Base-by-base conservation (phyloP, 306 rosid genomes). In the Malus fusca region DNA sequence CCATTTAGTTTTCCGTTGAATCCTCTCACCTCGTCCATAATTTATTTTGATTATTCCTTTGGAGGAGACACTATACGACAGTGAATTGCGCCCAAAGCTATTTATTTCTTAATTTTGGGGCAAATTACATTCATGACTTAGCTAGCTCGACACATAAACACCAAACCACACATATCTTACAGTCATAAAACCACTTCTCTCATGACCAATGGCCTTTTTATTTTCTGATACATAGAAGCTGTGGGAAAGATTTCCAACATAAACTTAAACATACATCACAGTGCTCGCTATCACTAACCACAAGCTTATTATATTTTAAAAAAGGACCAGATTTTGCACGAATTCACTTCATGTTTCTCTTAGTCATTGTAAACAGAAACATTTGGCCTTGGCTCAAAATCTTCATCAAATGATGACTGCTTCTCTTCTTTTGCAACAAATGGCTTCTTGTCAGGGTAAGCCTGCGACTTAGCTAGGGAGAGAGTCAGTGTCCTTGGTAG, bases 351-450 rank as follows among this genome's bases (percentile, higher is more conserved):
- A 53, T 71, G 40, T 10, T n/a, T 60, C 3, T 17, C 23, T 66
- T 46, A 69, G 0, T 69, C 73, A 21, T 30, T 62, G 8, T 80
- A 63, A 28, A 8, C 18, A 53, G 72, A 18, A 69, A 42, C 0
- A 26, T 75, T 25, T 22, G 83, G 78, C 40, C 30, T 68, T 44
- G 83, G 74, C 33, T 74, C 65, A 37, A 66, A 68, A 2, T 74
- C 75, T 4, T 58, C 31, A 0, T 33, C 75, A 58, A 79, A 79
- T 13, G 31, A 8, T 13, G 31, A 4, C n/a, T 69, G 43, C 10
- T 18, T 48, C 8, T 67, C 14, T 8, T 13, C 31, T 67, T 67
- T 42, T 9, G 62, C 15, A 42, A 52, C 51, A 31, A 19, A 13
- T 65, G 67, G 5, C 22, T 14, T 51, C 30, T 26, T 42, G 11